Conservation (phyloP, 768 basidiomycete species). For the Sistotremastrum suecicum region DNA sequence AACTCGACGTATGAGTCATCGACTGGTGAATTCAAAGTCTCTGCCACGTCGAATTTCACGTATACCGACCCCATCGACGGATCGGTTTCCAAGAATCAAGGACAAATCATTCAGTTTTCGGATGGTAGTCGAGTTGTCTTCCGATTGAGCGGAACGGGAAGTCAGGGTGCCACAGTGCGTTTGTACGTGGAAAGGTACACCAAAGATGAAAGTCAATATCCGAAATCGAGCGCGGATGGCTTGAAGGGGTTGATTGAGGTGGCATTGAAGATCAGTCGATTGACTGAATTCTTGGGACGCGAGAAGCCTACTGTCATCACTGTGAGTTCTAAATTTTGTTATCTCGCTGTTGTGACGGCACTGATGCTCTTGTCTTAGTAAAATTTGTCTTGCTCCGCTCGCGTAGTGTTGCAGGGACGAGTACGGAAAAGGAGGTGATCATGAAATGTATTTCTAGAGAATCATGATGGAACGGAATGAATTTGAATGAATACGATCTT, state of each 20-base stretch:
- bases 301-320: conserved; percentile 97
- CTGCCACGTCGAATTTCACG: conserved; percentile 71
- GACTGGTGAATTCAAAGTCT: conserved; percentile 63
- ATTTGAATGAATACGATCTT: too few relatives aligned
- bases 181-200: conserved; percentile 91
- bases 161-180: conserved; percentile 89
- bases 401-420: too few relatives aligned
- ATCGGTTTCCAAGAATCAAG: conserved; percentile 88
- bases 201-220: conserved; percentile 36
- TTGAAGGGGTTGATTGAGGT: conserved; percentile 93
- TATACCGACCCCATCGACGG: conserved; percentile 99
- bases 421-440: too few relatives aligned
- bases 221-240: conserved; percentile 59
- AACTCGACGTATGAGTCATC: conserved; percentile 56
- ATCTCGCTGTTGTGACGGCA: too few relatives aligned
- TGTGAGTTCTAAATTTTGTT: conserved; percentile 26
- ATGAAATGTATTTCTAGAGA: too few relatives aligned
- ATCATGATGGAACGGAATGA: too few relatives aligned
- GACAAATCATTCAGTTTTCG: conserved; percentile 79
- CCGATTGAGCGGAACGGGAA: conserved; percentile 91
- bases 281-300: conserved; percentile 74
- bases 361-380: too few relatives aligned
- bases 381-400: too few relatives aligned
- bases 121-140: conserved; percentile 94
- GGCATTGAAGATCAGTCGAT: conserved; percentile 69